These are phyloP conservation scores for Neonothopanus nambi DNA, from an alignment of 1,284 basidiomycete genomes.

Conservation along the genomic window DNA sequence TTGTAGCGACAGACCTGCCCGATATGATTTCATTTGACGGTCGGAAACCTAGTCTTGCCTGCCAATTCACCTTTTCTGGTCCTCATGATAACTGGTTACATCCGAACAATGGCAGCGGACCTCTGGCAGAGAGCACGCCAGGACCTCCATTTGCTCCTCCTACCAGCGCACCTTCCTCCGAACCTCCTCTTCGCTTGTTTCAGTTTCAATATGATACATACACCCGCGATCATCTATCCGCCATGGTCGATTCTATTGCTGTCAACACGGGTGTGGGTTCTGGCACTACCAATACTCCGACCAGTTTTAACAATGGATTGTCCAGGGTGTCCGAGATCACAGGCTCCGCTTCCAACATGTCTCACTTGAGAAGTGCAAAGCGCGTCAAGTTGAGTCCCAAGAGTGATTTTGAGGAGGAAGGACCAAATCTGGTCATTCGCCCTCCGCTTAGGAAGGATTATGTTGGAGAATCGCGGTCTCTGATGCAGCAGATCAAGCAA, in stretches of 20 bases:
- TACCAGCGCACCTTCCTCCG: conserved; percentile 44
- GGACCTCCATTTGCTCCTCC: conserved; percentile 38
- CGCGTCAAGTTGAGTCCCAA: conserved; percentile 69
- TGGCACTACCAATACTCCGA: conserved; percentile 42
- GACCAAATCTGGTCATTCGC: conserved; percentile 43
- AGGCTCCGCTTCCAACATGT: conserved; percentile 36
- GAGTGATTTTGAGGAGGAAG: conserved; percentile 49
- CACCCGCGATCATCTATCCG: conserved; percentile 88
- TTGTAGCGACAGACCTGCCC: conserved; percentile 40
- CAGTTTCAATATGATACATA: conserved; percentile 93
- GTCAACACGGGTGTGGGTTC: conserved; percentile 70
- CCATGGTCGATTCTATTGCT: conserved; percentile 87
- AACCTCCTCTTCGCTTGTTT: conserved; percentile 82
- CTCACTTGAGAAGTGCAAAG: conserved; percentile 69
- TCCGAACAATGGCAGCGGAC: conserved; percentile 27
- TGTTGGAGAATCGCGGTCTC: conserved; percentile 65
- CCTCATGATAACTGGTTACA: conserved; percentile 42
- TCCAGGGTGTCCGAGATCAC: conserved; percentile 45
- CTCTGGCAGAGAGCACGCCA: conserved; percentile 57
- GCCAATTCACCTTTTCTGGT: conserved; percentile 76
- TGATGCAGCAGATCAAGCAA: conserved; percentile 76
- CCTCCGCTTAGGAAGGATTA: conserved; percentile 57
- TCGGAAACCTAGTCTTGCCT: conserved; percentile 42
- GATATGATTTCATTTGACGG: conserved; percentile 42
- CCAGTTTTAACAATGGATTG: conserved; percentile 40